phyloP scores from a whole-genome alignment of 257 asterid genomes.

The Osmanthus fragrans region DNA sequence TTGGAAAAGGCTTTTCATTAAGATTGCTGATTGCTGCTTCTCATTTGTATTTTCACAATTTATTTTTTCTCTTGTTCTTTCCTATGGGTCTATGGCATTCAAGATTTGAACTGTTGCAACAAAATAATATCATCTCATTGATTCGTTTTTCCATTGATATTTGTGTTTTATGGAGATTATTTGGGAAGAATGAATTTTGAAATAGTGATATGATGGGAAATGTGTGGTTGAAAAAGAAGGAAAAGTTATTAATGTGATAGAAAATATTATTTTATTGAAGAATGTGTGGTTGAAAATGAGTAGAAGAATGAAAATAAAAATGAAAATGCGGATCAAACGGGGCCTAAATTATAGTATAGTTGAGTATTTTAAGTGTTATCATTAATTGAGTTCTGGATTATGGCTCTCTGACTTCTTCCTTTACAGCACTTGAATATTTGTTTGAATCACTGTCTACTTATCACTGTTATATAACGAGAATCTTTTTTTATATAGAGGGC shows the following conservation, averaged over 20 bases:
- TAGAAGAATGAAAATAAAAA: too few species aligned
- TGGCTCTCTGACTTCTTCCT: conserved; percentile 4
- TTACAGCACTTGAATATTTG: conserved; percentile 3
- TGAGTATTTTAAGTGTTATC: conserved; percentile 31
- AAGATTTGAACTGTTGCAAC: conserved; percentile 29
- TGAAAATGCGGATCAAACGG: too few species aligned
- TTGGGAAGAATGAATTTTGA: too few species aligned
- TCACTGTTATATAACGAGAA: too few species aligned
- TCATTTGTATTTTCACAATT: conserved; percentile 20
- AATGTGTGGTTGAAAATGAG: too few species aligned
- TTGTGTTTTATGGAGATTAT: too few species aligned
- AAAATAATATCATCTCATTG: conserved; percentile 22
- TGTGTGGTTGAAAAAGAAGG: too few species aligned
- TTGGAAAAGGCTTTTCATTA: conserved; percentile 8
- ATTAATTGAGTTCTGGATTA: conserved; percentile 31
- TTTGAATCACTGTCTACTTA: background rate
- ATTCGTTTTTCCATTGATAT: conserved; percentile 29
- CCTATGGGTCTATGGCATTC: conserved; percentile 23
- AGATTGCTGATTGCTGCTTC: conserved; percentile 35
- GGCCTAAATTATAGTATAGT: conserved; percentile 37
- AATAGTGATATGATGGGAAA: too few species aligned
- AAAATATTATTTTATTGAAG: too few species aligned
- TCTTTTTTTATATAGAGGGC: too few species aligned
- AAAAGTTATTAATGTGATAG: too few species aligned
- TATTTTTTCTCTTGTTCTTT: conserved; percentile 23